Evolutionary conservation across 306 rosid species (phyloP).

Genomic region (Sechiopsis laciniata): DNA sequence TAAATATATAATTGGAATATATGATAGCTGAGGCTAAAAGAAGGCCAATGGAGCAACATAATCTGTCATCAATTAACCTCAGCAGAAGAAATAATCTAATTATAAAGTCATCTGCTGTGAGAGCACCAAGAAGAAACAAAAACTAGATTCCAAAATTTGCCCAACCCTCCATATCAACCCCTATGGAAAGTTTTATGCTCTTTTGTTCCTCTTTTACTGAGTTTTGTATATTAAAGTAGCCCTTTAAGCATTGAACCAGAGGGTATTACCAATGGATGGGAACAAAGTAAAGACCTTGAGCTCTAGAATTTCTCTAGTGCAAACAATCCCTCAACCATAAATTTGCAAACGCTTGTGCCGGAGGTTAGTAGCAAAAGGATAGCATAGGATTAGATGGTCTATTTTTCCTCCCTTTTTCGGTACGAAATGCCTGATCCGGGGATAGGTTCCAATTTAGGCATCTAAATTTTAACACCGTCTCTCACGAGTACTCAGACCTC

Average conservation of each 20-base stretch:
- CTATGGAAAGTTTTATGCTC: not conserved
- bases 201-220: not conserved
- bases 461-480: not conserved
- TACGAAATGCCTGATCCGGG: not conserved
- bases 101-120: not conserved
- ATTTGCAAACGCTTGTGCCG: not conserved
- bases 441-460: not conserved
- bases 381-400: not conserved
- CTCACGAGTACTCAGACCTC: not conserved
- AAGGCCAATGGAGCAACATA: not conserved
- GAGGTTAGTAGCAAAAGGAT: slow-evolving; percentile 4
- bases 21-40: not conserved
- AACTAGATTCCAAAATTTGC: not conserved
- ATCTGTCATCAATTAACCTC: not conserved
- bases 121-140: slow-evolving; percentile 9
- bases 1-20: not conserved
- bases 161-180: not conserved
- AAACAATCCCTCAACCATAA: not conserved
- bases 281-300: not conserved
- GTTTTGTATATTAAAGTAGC: not conserved
- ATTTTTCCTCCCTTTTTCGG: not conserved
- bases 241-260: not conserved
- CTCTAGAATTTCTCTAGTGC: not conserved
- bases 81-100: not conserved
- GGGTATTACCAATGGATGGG: not conserved